phyloP scores from a whole-genome alignment of 129 eudicot species.

The Sambucus nigra region DNA sequence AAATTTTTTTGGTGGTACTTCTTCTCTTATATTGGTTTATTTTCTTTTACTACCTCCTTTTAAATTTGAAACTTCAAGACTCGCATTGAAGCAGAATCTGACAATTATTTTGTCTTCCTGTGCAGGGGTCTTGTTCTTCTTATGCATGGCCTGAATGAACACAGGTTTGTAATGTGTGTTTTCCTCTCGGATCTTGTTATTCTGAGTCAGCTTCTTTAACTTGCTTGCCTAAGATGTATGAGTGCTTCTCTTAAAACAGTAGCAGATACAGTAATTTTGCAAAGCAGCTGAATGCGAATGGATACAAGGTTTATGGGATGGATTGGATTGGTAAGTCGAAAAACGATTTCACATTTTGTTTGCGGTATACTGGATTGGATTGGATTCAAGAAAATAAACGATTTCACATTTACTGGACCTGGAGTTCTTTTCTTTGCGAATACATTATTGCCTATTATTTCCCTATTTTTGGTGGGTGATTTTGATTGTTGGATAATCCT shows the following conservation, averaged over 20 bases:
- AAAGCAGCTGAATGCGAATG: slow-evolving; percentile 71
- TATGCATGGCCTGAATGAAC: slow-evolving; percentile 89
- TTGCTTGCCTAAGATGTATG: not conserved
- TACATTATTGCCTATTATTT: not conserved
- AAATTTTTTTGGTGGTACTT: too few species aligned
- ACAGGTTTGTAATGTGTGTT: slow-evolving; percentile 37
- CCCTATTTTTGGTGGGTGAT: too few species aligned
- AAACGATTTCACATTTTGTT: not conserved
- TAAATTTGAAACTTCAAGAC: not conserved
- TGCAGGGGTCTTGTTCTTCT: slow-evolving; percentile 77
- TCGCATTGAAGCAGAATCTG: not conserved
- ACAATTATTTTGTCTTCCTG: slow-evolving; percentile 10
- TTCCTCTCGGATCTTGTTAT: not conserved
- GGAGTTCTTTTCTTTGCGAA: not conserved
- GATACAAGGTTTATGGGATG: slow-evolving; percentile 83
- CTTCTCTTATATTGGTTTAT: not conserved
- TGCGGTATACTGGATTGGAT: not conserved
- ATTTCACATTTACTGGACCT: too few species aligned
- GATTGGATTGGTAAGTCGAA: slow-evolving; percentile 94
- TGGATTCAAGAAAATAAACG: too few species aligned
- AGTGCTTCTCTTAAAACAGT: slow-evolving; percentile 29
- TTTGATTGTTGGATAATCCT: too few species aligned
- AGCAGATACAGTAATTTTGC: slow-evolving; percentile 82
- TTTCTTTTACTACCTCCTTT: not conserved
- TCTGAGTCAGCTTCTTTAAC: slow-evolving; percentile 1